These are phyloP conservation scores for Byssothecium circinans DNA, from an alignment of 2,329 filamentous ascomycete species.

Conservation along the genomic window DNA sequence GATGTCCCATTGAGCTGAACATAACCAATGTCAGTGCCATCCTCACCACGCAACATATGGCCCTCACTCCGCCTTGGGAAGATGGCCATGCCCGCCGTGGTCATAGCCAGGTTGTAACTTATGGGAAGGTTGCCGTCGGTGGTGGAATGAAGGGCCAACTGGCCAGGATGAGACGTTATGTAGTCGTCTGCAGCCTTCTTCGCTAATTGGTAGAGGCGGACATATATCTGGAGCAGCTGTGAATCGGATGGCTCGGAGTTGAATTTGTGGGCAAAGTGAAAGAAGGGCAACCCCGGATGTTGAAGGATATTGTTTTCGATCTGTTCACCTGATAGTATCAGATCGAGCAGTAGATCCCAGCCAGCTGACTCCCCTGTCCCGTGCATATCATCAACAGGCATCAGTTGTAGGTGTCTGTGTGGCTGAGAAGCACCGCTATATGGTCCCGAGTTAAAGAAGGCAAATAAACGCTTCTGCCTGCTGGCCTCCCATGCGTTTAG, in stretches of 20 bases:
- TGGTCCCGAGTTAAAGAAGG: conserved; percentile 70
- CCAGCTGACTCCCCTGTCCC: conserved; percentile 40
- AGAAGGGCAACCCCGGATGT: conserved; percentile 49
- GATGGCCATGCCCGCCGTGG: conserved; percentile 56
- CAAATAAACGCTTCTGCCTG: conserved; percentile 54
- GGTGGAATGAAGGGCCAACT: conserved; percentile 25
- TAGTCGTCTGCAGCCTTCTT: conserved; percentile 44
- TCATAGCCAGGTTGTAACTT: conserved; percentile 63
- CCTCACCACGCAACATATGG: conserved; percentile 43
- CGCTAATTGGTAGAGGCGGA: conserved; percentile 37
- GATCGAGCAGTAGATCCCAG: conserved; percentile 57
- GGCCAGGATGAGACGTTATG: conserved; percentile 40
- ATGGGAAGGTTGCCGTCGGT: conserved; percentile 49
- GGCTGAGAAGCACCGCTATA: conserved; percentile 72
- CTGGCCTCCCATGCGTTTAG: conserved; percentile 57
- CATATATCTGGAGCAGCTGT: conserved; percentile 40
- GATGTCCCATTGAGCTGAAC: conserved; percentile 61
- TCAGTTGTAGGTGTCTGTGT: conserved; percentile 71
- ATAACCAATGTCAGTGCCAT: conserved; percentile 43
- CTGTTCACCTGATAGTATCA: conserved; percentile 25
- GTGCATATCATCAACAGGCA: conserved; percentile 66
- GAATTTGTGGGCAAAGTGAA: conserved; percentile 51
- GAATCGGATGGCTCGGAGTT: conserved; percentile 44
- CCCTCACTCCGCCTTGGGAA: conserved; percentile 54
- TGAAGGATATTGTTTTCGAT: no score